Conservation (phyloP, 352 stramenopile genomes). For the Phytopythium montanum region DNA sequence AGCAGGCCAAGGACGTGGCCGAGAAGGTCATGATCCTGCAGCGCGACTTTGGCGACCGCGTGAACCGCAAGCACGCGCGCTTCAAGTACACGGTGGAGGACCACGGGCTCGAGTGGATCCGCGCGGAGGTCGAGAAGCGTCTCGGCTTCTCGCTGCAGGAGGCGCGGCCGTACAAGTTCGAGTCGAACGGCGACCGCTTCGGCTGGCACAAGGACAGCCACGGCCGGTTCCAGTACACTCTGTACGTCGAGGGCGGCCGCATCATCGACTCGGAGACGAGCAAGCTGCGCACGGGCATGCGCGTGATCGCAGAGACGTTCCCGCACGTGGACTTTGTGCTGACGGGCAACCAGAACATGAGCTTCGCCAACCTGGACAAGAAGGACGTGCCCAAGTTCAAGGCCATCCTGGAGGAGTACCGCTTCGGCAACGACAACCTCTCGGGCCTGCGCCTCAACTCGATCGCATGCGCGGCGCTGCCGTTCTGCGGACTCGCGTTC, state of each 20-base stretch:
- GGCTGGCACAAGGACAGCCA: conserved; percentile 71
- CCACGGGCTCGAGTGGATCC: conserved; percentile 94
- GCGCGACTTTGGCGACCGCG: conserved; percentile 95
- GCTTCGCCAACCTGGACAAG: conserved; percentile 91
- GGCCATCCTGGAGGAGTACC: conserved; percentile 88
- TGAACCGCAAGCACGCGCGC: conserved; percentile 95
- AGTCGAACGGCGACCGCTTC: conserved; percentile 69
- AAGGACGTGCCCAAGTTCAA: conserved; percentile 91
- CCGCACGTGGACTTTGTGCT: conserved; percentile 92
- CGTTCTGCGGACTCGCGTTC: conserved; percentile 96
- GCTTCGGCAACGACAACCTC: conserved; percentile 86
- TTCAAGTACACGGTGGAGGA: conserved; percentile 99
- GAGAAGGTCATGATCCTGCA: conserved; percentile 95
- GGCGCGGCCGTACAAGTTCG: conserved; percentile 56
- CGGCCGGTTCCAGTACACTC: conserved; percentile 76
- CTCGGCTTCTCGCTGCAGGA: conserved; percentile 93
- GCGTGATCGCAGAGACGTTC: conserved; percentile 90
- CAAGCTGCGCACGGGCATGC: conserved; percentile 87
- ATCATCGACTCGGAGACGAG: conserved; percentile 91
- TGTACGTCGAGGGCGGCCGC: conserved; percentile 86
- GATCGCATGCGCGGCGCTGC: conserved; percentile 95
- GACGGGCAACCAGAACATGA: conserved; percentile 95
- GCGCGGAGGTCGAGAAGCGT: conserved; percentile 91
- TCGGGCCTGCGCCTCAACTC: conserved; percentile 78
- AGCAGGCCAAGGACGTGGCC: conserved; percentile 86